These are phyloP conservation scores for Byssothecium circinans DNA, from an alignment of 2,329 filamentous ascomycete genomes.

Conservation along the genomic window DNA sequence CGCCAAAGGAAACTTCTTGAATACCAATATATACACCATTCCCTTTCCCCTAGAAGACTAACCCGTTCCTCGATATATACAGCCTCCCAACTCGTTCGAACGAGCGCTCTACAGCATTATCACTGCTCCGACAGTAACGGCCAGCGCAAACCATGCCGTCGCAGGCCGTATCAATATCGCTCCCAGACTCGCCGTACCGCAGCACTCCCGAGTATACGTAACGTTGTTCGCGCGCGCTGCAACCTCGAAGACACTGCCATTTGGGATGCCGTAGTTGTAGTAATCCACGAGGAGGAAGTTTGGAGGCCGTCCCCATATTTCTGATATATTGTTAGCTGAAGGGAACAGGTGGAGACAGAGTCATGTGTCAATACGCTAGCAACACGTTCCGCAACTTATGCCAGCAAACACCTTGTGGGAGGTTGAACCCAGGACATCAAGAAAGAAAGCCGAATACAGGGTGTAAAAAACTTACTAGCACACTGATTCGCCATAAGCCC, in stretches of 20 bases:
- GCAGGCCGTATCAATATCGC: slow-evolving; percentile 12
- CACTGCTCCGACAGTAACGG: slow-evolving; percentile 19
- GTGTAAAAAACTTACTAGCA: slow-evolving; percentile 30
- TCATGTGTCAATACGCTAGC: no score
- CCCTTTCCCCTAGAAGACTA: no score
- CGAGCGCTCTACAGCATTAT: slow-evolving; percentile 6
- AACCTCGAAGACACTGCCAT: slow-evolving; percentile 46
- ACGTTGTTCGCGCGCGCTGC: slow-evolving; percentile 66
- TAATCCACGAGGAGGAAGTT: slow-evolving; percentile 48
- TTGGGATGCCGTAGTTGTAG: slow-evolving; percentile 41
- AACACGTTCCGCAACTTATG: no score
- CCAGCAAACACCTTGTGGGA: no score
- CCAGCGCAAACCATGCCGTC: slow-evolving; percentile 19
- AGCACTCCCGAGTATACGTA: slow-evolving; percentile 64
- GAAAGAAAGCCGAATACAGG: neutral
- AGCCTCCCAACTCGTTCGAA: no score
- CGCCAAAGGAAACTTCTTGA: no score
- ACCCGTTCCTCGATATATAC: neutral
- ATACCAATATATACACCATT: no score
- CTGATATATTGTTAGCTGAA: slow-evolving; percentile 16
- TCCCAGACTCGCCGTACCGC: slow-evolving; percentile 47
- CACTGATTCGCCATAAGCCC: slow-evolving; percentile 39
- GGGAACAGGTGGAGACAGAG: no score
- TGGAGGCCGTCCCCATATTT: slow-evolving; percentile 39
- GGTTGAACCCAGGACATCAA: no score